Evolutionary conservation across 2,329 filamentous ascomycete genomes (phyloP).

Genomic region (Nemania serpens): DNA sequence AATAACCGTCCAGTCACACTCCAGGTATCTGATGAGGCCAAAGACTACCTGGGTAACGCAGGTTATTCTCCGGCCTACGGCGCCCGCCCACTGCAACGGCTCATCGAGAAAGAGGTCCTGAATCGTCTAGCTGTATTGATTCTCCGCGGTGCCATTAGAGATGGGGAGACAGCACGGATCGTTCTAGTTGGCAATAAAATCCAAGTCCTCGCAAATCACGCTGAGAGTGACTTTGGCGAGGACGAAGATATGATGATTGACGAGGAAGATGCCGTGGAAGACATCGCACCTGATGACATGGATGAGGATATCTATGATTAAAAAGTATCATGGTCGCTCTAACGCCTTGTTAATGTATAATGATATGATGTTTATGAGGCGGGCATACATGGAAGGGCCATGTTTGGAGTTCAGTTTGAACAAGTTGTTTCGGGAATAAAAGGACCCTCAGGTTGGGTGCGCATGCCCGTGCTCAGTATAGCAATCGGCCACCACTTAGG

Average conservation of each 20-base stretch:
- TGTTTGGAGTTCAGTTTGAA: too few relatives aligned
- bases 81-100: slow-evolving; percentile 81
- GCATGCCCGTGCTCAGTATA: too few relatives aligned
- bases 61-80: slow-evolving; percentile 97
- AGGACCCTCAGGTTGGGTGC: too few relatives aligned
- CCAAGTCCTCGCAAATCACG: slow-evolving; percentile 80
- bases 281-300: slow-evolving; percentile 64
- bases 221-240: slow-evolving; percentile 59
- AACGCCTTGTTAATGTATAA: neutral
- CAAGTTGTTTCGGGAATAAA: too few relatives aligned
- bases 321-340: neutral
- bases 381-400: slow-evolving; percentile 1
- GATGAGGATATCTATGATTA: slow-evolving; percentile 61
- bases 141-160: slow-evolving; percentile 78
- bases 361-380: slow-evolving; percentile 5
- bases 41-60: slow-evolving; percentile 87
- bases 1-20: slow-evolving; percentile 89
- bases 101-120: slow-evolving; percentile 97
- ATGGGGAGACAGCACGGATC: slow-evolving; percentile 83
- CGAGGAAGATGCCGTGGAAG: slow-evolving; percentile 74
- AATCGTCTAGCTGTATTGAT: slow-evolving; percentile 93
- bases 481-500: too few relatives aligned
- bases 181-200: slow-evolving; percentile 81
- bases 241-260: slow-evolving; percentile 75
- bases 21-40: slow-evolving; percentile 80